phyloP scores from a whole-genome alignment of 495 filamentous ascomycete species.

The Daldinia loculata region DNA sequence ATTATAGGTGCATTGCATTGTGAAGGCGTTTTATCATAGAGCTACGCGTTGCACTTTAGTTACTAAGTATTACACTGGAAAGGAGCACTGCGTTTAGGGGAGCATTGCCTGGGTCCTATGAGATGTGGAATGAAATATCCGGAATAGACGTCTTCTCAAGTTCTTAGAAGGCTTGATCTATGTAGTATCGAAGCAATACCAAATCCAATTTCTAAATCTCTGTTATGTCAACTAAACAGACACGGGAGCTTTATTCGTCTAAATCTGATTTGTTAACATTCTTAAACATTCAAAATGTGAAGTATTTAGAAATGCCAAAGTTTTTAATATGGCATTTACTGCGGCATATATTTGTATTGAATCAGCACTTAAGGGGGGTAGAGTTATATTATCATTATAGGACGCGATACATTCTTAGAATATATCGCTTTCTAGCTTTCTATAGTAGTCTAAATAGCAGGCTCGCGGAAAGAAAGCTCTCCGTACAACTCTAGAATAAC shows the following conservation, averaged over 20 bases:
- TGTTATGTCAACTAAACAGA: no score
- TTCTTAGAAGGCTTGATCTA: not conserved
- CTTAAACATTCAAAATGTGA: no score
- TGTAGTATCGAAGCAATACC: no score
- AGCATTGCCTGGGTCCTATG: not conserved
- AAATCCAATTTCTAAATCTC: no score
- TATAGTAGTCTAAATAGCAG: conserved; percentile 17
- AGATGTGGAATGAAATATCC: not conserved
- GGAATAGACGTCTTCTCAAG: not conserved
- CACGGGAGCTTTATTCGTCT: no score
- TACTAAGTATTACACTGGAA: not conserved
- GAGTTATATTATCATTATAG: conserved; percentile 16
- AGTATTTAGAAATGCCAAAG: no score
- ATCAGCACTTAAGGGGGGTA: not conserved
- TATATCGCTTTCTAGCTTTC: conserved; percentile 22
- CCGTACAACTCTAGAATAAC: not conserved
- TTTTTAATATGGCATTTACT: no score
- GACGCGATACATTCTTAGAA: not conserved
- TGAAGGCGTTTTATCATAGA: not conserved
- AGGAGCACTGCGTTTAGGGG: conserved; percentile 1
- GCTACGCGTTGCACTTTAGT: not conserved
- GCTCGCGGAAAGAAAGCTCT: not conserved
- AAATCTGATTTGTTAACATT: no score
- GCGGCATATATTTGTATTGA: not conserved
- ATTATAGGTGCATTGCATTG: conserved; percentile 27